phyloP scores from a whole-genome alignment of 2,329 filamentous ascomycete genomes.

The Tolypocladium endophyticum region DNA sequence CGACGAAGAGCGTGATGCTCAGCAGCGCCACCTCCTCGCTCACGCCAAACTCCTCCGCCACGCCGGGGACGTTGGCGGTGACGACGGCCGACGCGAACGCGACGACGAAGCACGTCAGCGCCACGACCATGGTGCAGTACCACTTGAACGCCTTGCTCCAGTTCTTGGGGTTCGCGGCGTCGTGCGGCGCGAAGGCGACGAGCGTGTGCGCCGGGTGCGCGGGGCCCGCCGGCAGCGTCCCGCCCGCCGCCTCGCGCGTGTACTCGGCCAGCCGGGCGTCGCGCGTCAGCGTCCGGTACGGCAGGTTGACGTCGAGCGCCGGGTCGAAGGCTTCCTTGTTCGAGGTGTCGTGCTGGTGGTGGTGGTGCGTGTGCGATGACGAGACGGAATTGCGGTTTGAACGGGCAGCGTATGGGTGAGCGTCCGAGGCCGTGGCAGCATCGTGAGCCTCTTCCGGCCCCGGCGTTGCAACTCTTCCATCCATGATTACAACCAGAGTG shows the following conservation, averaged over 20 bases:
- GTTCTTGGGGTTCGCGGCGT: conserved; percentile 76
- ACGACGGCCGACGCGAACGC: conserved; percentile 64
- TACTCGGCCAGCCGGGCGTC: conserved; percentile 58
- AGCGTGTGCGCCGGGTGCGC: conserved; percentile 23
- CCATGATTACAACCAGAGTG: not conserved
- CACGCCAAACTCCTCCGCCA: conserved; percentile 53
- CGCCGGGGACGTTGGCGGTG: conserved; percentile 62
- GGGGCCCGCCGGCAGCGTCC: conserved; percentile 43
- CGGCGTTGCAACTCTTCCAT: not conserved
- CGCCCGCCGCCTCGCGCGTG: conserved; percentile 46
- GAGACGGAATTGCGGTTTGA: not conserved
- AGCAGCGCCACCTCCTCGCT: conserved; percentile 64
- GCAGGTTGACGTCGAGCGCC: conserved; percentile 44
- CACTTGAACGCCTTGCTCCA: conserved; percentile 72
- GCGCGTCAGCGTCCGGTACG: conserved; percentile 52
- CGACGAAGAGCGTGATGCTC: conserved; percentile 65
- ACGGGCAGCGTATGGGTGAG: not conserved
- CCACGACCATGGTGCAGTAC: conserved; percentile 79
- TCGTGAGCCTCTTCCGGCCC: not conserved
- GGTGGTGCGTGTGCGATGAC: not conserved
- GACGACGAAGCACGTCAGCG: conserved; percentile 64
- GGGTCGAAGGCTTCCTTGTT: conserved; percentile 27
- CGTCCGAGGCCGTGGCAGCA: not conserved
- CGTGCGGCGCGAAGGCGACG: conserved; percentile 55
- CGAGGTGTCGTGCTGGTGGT: conserved; percentile 3